These are phyloP conservation scores for Tuber brumale DNA, from an alignment of 495 filamentous ascomycete species.

Conservation along the genomic window DNA sequence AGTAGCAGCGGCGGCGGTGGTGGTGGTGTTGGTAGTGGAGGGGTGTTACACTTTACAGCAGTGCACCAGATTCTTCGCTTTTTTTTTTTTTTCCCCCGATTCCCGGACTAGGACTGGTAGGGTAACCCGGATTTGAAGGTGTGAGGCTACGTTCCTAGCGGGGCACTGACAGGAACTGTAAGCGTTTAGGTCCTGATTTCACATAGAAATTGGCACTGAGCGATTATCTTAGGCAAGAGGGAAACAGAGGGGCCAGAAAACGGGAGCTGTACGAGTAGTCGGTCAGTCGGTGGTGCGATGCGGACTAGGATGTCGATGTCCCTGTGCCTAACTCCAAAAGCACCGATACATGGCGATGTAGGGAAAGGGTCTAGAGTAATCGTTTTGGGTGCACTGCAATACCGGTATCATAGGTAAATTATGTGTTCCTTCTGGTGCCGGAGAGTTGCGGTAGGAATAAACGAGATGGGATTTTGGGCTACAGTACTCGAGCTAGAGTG, in stretches of 20 bases:
- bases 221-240: not conserved
- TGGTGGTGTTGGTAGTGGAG: too few relatives aligned
- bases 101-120: not conserved
- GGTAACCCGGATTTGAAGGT: not conserved
- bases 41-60: not conserved
- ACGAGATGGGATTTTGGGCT: not conserved
- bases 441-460: not conserved
- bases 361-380: not conserved
- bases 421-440: not conserved
- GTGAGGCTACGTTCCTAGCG: not conserved
- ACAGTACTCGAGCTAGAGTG: not conserved
- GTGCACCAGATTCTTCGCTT: not conserved
- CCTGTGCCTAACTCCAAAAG: not conserved
- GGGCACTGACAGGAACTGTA: not conserved
- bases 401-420: not conserved
- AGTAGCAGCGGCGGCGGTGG: not conserved
- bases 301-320: not conserved
- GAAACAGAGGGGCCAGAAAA: not conserved
- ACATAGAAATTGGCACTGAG: not conserved
- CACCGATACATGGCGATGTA: not conserved
- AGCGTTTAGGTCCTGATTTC: not conserved
- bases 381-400: not conserved
- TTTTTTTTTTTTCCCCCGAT: not conserved
- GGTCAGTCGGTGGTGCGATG: not conserved
- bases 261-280: not conserved